Conservation (phyloP, 495 filamentous ascomycete genomes). For the Friedmanniomyces endolithicus region DNA sequence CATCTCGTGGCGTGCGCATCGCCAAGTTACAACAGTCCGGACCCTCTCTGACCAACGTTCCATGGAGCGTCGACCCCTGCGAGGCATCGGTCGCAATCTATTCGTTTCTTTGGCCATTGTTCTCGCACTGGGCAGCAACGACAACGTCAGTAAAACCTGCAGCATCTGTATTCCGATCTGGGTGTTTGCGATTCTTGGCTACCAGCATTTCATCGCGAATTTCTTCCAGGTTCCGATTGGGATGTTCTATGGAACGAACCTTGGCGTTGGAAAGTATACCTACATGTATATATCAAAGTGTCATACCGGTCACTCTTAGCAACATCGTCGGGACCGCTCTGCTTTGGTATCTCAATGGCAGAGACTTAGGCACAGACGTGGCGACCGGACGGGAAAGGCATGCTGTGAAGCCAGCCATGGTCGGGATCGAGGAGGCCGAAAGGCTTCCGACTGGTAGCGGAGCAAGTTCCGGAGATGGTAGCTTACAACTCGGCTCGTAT, state of each 20-base stretch:
- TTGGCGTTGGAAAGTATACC: neutral
- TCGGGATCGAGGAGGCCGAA: no score
- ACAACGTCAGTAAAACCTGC: neutral
- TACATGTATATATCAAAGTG: constrained; percentile 1
- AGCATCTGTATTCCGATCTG: neutral
- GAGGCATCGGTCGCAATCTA: neutral
- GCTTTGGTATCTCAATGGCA: no score
- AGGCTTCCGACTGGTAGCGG: no score
- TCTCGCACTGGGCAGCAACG: neutral
- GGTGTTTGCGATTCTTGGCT: neutral
- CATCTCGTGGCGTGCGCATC: no score
- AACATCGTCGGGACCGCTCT: neutral
- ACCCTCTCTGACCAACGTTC: no score
- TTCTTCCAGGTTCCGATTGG: neutral
- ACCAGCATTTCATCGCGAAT: neutral
- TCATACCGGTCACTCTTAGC: neutral
- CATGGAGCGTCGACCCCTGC: no score
- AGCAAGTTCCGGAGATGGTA: no score
- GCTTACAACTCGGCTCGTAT: no score
- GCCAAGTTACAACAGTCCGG: no score
- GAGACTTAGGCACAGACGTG: no score
- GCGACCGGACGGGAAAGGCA: no score
- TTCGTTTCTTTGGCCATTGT: neutral
- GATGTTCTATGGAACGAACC: neutral
- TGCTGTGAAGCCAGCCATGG: no score